Base-by-base conservation (phyloP, 371 early-diverging fungal genomes). In the Circinella umbellata region DNA sequence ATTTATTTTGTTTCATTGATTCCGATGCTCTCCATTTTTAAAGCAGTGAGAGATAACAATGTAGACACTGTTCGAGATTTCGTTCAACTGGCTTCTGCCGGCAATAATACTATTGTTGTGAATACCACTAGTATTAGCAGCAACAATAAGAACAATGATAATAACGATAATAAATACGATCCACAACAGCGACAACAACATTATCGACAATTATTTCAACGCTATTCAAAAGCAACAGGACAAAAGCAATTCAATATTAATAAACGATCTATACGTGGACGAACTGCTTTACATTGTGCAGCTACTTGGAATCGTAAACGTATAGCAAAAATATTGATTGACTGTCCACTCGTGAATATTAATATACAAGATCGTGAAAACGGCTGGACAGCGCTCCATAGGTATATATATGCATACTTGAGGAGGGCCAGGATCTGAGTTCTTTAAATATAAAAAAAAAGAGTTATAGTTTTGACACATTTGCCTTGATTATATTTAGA, bases 361-460 rank as follows among this genome's bases (percentile, higher is more conserved):
- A 92, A 92, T 68, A 27, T 82, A 9, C 84, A 80, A 68, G 94
- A 94, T 70, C 65, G 73, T 36, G 94, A 92, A 69, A 88, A 84
- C 64, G 90, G 91, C 1, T 92, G 91, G 86, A 92, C 94, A 17
- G 85, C 90, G 10, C 73, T 93, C 42, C 93, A 94, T 70, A 83
- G 81, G 89, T 85, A 78, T 42, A 42, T 27, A 27, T 27, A 27
- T 27, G 27, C 27, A 27, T 27, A 2, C 2, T 27, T 27, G 0
- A 27, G 27, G 27, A 27, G 27, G 27, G 27, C 0, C 0, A 27
- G 27, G 27, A 27, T 27, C 27, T 27, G 27, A 27, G 27, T 27
- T 27, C 27, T 0, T 27, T 27, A 27, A 27, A 27, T 27, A 27
- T 27, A 27, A 27, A 38, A 37, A 47, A n/a, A 53, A 35, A 17